Evolutionary conservation across 2,329 filamentous ascomycete genomes (phyloP).

Genomic region (Myriangium duriaei): DNA sequence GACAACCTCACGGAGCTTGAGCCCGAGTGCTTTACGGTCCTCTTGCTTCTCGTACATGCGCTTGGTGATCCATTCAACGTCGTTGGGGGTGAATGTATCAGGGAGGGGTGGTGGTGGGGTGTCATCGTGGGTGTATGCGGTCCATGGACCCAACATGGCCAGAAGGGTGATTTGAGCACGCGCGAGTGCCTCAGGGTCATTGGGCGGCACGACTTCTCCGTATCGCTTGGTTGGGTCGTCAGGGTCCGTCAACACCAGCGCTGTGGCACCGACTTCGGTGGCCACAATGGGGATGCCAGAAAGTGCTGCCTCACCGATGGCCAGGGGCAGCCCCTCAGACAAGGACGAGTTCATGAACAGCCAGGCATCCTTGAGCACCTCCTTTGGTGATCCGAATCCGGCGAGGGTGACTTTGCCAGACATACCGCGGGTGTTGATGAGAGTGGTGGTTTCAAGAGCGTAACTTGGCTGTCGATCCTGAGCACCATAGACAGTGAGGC

Average conservation of each 20-base stretch:
- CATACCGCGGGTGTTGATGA: conserved; percentile 44
- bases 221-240: conserved; percentile 34
- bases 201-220: conserved; percentile 51
- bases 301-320: conserved; percentile 45
- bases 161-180: conserved; percentile 50
- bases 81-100: conserved; percentile 35
- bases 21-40: conserved; percentile 43
- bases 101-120: conserved; percentile 31
- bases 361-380: conserved; percentile 32
- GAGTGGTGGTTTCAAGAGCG: conserved; percentile 45
- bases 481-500: conserved; percentile 50
- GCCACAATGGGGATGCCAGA: conserved; percentile 45
- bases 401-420: conserved; percentile 38
- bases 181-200: conserved; percentile 47
- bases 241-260: conserved; percentile 42
- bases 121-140: conserved; percentile 42
- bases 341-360: conserved; percentile 43
- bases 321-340: conserved; percentile 44
- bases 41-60: conserved; percentile 48
- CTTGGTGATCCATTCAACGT: conserved; percentile 41
- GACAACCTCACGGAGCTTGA: conserved; percentile 46
- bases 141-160: conserved; percentile 49
- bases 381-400: conserved; percentile 43
- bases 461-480: conserved; percentile 51
- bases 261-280: conserved; percentile 43